Conservation (phyloP, 2,329 filamentous ascomycete genomes). For the Coniochaeta sp. region DNA sequence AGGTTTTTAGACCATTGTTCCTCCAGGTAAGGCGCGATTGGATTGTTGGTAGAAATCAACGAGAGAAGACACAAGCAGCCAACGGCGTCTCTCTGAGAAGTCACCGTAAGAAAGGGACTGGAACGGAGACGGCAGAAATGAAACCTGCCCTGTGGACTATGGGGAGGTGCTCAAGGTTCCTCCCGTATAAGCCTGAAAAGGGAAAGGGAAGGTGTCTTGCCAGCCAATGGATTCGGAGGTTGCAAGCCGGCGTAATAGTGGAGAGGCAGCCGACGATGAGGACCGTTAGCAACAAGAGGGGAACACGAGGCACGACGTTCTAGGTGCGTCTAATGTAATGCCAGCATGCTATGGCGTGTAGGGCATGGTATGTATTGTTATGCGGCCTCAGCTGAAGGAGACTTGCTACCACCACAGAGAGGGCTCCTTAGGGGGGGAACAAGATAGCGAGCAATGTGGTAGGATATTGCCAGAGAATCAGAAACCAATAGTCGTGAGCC, state of each 20-base stretch:
- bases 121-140: conserved; percentile 1
- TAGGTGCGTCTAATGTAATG: neutral
- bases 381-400: neutral
- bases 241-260: conserved; percentile 5
- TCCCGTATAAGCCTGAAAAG: conserved; percentile 2
- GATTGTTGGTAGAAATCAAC: neutral
- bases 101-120: neutral
- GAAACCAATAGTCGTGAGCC: neutral
- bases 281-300: neutral
- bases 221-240: neutral
- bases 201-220: neutral
- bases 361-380: neutral
- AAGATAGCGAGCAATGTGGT: conserved; percentile 1
- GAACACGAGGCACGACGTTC: neutral
- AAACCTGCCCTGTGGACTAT: conserved; percentile 3
- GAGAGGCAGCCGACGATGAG: conserved; percentile 1
- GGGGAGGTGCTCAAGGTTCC: conserved; percentile 1
- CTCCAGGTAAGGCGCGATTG: neutral
- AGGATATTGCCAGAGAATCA: neutral
- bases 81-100: neutral
- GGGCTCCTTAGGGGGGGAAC: neutral
- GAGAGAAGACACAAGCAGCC: neutral
- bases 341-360: neutral
- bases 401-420: neutral
- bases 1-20: conserved; percentile 1